These are phyloP conservation scores for Rubroboletus pulcherrimus DNA, from an alignment of 768 basidiomycete species.

Conservation along the genomic window DNA sequence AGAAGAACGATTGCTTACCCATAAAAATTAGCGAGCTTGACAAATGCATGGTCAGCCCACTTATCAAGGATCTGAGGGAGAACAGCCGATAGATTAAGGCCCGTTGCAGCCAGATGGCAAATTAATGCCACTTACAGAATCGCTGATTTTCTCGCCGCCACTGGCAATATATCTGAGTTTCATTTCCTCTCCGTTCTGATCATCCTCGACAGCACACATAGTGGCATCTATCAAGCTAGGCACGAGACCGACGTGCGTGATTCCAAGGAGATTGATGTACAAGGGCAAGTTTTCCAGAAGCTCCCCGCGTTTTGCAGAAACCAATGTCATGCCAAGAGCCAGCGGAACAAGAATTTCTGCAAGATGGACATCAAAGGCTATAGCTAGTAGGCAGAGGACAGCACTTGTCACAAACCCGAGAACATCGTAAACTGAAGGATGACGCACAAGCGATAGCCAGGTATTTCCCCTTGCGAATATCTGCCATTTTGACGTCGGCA, in stretches of 20 bases:
- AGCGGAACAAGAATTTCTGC: conserved; percentile 41
- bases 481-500: conserved; percentile 19
- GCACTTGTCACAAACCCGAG: background rate
- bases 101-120: background rate
- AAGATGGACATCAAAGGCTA: conserved; percentile 52
- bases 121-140: conserved; percentile 35
- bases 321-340: conserved; percentile 42
- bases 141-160: conserved; percentile 53
- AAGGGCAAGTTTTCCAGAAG: conserved; percentile 42
- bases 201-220: conserved; percentile 29
- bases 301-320: conserved; percentile 38
- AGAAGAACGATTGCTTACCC: conserved; percentile 27
- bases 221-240: conserved; percentile 52
- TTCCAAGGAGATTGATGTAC: conserved; percentile 37
- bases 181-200: conserved; percentile 30
- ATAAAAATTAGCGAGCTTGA: conserved; percentile 48
- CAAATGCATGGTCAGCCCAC: conserved; percentile 44
- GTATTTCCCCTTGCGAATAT: conserved; percentile 30
- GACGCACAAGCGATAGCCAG: conserved; percentile 44
- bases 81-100: background rate
- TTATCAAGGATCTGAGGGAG: conserved; percentile 38
- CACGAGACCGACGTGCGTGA: conserved; percentile 51
- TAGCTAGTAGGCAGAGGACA: conserved; percentile 30
- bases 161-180: conserved; percentile 43
- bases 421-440: background rate